Base-by-base conservation (phyloP, 1,284 basidiomycete species). In the Trametes polyzona region DNA sequence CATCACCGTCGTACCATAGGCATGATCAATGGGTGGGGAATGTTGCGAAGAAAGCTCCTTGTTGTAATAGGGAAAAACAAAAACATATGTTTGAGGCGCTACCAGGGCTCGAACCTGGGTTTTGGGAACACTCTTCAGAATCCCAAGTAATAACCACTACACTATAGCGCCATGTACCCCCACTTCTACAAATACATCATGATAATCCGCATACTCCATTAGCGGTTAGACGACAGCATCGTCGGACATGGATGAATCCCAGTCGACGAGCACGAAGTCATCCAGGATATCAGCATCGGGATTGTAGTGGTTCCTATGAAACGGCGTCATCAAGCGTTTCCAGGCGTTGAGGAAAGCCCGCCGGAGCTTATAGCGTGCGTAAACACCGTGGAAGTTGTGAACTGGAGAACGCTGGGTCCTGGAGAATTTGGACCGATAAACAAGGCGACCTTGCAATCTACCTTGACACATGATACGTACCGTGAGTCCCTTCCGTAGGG, bases 21-120 rank as follows among this genome's bases (percentile, higher is more conserved):
- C n/a, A n/a, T n/a, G n/a, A n/a, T n/a, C n/a, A n/a, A n/a, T n/a
- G n/a, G n/a, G n/a, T n/a, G n/a, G n/a, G n/a, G n/a, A n/a, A n/a
- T n/a, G n/a, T n/a, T n/a, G n/a, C n/a, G n/a, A n/a, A n/a, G n/a
- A n/a, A n/a, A n/a, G n/a, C n/a, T 32, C 7, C 30, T 7, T 32
- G 14, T 32, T 14, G 30, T 32, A 32, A 32, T n/a, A 4, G 2
- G 1, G 39, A 47, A 35, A 23, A 41, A 37, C 40, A 24, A 52
- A 17, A 27, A 43, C 16, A 3, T 2, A 1, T 19, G 1, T 4
- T 12, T 8, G 2, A 57, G 56, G 56, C 56, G 46, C 56, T 53
- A 53, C 56, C 56, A 58, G 56, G 56, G 47, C 50, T 58, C 56
- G 56, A 58, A 53, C 56, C 46, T 57, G 56, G 56, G 51, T 58